Base-by-base conservation (phyloP, 306 rosid species). In the Malus orientalis region DNA sequence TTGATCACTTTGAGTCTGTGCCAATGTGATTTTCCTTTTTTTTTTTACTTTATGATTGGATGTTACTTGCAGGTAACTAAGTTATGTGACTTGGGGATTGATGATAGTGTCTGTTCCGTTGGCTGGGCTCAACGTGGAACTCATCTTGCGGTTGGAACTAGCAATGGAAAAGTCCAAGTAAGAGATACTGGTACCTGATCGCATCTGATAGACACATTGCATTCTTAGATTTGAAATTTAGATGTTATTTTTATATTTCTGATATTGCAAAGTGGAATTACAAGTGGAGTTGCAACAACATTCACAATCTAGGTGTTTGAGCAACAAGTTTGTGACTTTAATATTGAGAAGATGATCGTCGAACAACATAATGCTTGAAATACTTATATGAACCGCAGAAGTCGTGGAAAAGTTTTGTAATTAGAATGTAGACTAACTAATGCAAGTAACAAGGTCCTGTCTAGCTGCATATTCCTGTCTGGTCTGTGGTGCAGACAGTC, bases 121-220 rank as follows among this genome's bases (percentile, higher is more conserved):
- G 97, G 97, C 49, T 96, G 99, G 99, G 99, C 98, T 77, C 98
- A 92, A 77, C 93, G 97, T 4, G 97, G 98, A 68, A 89, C 98
- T 18, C 96, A 96, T 83, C 97, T 96, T 80, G 92, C 98, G 66
- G 99, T 96, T 75, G 99, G 99, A 77, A 91, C 97, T 36, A 88
- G 97, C 87, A 86, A 88, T 78, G 99, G 99, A 19, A 88, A 88
- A 87, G 97, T 96, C 36, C 99, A 96, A 90, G 99, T 96, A 78
- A 51, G 97, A 38, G 79, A 60, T 60, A 16, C 40, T 57, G 64
- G 61, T 8, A 54, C 42, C 45, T 67, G 30, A 40, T 64, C 11
- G 2, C 55, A 49, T 49, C 20, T 49, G 55, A 49, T 25, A 47
- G 45, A 44, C 30, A 29, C 47, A 25, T 10, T 70, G 40, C 18